Conservation (phyloP, 225 moss, liverwort and hornwort genomes). For the Neckera pumila region DNA sequence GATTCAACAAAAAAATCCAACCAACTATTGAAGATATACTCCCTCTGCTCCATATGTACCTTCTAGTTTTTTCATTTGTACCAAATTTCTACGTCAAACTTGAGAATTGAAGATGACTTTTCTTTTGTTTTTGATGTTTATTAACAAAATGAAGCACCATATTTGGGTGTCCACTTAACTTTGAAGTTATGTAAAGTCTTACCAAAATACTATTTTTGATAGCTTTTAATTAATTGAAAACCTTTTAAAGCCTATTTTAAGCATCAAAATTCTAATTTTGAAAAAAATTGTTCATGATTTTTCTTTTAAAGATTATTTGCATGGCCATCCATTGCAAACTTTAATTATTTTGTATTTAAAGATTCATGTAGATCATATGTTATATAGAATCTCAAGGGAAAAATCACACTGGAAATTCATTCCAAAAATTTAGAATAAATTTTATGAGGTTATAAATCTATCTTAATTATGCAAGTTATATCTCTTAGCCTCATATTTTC, state of each 20-base stretch:
- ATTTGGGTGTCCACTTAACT: neutral
- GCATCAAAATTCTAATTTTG: neutral
- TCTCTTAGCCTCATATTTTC: neutral
- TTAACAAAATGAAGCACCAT: too few species aligned
- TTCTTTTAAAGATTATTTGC: neutral
- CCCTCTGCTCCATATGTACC: too few species aligned
- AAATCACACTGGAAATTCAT: neutral
- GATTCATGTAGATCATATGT: neutral
- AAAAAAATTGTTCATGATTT: too few species aligned
- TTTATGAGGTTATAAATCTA: rapidly evolving
- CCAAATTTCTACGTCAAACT: too few species aligned
- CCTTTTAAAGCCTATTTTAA: too few species aligned
- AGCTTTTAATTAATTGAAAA: rapidly evolving
- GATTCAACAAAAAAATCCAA: too few species aligned
- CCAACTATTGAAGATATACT: too few species aligned
- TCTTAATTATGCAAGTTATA: neutral
- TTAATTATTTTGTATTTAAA: neutral
- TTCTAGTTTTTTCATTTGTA: too few species aligned
- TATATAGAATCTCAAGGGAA: neutral
- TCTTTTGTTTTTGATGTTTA: too few species aligned
- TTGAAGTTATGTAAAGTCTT: neutral
- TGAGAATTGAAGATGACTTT: too few species aligned
- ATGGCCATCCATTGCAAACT: rapidly evolving
- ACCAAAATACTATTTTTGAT: neutral
- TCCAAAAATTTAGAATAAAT: neutral